phyloP scores from a whole-genome alignment of 371 early-diverging fungal species.

The Haplosporangium sp. region DNA sequence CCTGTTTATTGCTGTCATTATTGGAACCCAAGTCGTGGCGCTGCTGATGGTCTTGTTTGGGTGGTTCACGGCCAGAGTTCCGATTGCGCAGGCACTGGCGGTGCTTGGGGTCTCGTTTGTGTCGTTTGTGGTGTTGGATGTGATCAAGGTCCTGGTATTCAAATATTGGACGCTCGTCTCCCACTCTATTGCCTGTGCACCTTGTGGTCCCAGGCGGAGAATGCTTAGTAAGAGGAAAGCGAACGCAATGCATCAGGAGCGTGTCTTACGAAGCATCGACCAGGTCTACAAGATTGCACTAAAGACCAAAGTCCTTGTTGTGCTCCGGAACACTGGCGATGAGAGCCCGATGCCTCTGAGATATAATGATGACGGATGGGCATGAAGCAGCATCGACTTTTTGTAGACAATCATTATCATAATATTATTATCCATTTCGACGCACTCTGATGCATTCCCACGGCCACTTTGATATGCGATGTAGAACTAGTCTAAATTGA shows the following conservation, averaged over 20 bases:
- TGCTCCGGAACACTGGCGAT: constrained; percentile 20
- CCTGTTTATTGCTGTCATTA: constrained; percentile 78
- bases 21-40: constrained; percentile 91
- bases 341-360: constrained; percentile 20
- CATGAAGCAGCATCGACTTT: constrained; percentile 20
- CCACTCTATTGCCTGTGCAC: constrained; percentile 26
- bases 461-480: too few relatives aligned
- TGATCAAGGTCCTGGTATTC: constrained; percentile 86
- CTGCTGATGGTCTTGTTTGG: constrained; percentile 89
- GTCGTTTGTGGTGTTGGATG: constrained; percentile 83
- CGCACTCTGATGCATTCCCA: not conserved
- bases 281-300: constrained; percentile 17
- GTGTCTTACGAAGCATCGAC: constrained; percentile 30
- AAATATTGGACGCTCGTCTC: constrained; percentile 68
- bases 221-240: constrained; percentile 31
- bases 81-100: constrained; percentile 63
- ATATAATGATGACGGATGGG: constrained; percentile 27
- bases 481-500: too few relatives aligned
- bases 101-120: constrained; percentile 76
- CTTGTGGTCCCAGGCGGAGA: constrained; percentile 24
- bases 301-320: constrained; percentile 29
- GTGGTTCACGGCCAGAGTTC: constrained; percentile 65
- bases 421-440: not conserved
- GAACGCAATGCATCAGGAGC: constrained; percentile 24
- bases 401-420: constrained; percentile 1